Base-by-base conservation (phyloP, 495 filamentous ascomycete species). In the Penicillium turbatum region DNA sequence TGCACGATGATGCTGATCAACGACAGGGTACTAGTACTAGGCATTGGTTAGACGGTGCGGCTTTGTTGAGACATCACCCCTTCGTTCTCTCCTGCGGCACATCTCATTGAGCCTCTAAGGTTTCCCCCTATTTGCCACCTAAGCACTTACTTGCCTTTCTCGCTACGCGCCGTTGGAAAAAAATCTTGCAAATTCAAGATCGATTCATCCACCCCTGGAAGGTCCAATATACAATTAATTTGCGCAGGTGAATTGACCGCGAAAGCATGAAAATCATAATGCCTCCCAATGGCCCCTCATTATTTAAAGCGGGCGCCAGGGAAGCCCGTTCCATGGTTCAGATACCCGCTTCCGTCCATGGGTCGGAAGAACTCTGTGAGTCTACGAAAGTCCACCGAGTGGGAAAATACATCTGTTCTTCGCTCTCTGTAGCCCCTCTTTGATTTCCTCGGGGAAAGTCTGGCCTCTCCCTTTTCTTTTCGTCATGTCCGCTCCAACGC, bases 291-390 rank as follows among this genome's bases (percentile, higher is more conserved):
- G 41, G 53, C 19, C 34, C 39, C 51, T 32, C 47, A 62, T 58
- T 64, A 67, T 64, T 64, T 67, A 67, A 67, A 61, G 62, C 64
- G 61, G 56, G 56, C 51, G 55, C 55, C 59, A 61, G 51, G 45
- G 57, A 58, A 54, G 42, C 30, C 43, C 53, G 55, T 60, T 67
- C 64, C 64, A 67, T 64, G 63, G 65, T 67, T 61, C 53, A 60
- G 51, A 41, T 72, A 72, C 69, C 69, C 71, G 69, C 71, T 65
- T 54, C 49, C 44, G 60, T 63, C 71, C 70, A 63, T 71, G 70
- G 71, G 62, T 74, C 71, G 57, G 60, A 61, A 62, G 60, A 72
- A 73, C 67, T 72, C 67, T 69, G 62, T 64, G 60, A 52, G 60
- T 59, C 43, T 55, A 51, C 53, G 56, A 39, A 40, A 51, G 60